Conservation (phyloP, 1,284 basidiomycete genomes). For the Microbotryum violaceum region DNA sequence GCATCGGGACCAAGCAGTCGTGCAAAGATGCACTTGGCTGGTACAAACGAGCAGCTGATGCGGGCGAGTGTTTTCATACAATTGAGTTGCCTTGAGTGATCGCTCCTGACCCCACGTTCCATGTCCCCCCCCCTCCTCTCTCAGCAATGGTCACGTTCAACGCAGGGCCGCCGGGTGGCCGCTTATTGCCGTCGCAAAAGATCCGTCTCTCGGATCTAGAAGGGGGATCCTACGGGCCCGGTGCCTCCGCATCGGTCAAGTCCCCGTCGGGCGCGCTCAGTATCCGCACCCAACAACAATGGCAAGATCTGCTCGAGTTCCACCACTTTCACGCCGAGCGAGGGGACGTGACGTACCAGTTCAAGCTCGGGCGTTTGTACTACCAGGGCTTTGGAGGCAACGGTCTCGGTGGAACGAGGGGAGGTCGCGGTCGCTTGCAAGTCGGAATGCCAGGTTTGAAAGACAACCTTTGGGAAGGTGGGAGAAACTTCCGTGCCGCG, state of each 20-base stretch:
- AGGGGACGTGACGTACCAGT: conserved; percentile 67
- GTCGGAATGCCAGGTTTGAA: conserved; percentile 9
- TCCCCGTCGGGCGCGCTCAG: conserved; percentile 21
- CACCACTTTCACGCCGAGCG: conserved; percentile 74
- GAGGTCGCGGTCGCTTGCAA: conserved; percentile 43
- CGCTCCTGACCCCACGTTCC: too few species aligned
- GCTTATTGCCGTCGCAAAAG: conserved; percentile 71
- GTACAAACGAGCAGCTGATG: conserved; percentile 79
- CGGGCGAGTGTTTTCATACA: conserved; percentile 47
- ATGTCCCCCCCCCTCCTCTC: background rate
- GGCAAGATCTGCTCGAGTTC: conserved; percentile 39
- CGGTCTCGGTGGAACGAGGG: conserved; percentile 63
- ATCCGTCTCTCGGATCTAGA: conserved; percentile 79
- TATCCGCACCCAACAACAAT: conserved; percentile 33
- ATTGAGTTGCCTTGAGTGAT: too few species aligned
- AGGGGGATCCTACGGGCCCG: conserved; percentile 87
- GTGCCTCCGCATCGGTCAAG: conserved; percentile 53
- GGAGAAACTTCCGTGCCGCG: conserved; percentile 59
- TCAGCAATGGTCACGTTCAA: conserved; percentile 65
- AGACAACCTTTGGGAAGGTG: conserved; percentile 32
- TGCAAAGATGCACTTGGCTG: conserved; percentile 73
- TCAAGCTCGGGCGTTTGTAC: conserved; percentile 81
- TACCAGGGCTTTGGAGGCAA: conserved; percentile 90
- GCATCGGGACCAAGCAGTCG: conserved; percentile 72
- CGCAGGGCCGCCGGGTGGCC: conserved; percentile 82